Conservation (phyloP, 768 basidiomycete species). For the Wakefieldia striispora region DNA sequence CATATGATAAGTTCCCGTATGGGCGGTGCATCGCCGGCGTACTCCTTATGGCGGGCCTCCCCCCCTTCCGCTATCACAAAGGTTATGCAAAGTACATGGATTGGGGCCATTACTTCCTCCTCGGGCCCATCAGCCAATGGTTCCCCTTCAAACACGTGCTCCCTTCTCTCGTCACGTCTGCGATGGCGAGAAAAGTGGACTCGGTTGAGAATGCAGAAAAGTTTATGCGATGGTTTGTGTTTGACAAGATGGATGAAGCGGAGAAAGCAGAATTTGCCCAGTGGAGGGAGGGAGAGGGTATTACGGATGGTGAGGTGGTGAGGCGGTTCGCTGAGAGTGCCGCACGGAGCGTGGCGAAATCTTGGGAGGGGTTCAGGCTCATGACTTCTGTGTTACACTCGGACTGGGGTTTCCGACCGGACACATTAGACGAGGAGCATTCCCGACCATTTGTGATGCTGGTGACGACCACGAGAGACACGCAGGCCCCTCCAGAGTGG, state of each 20-base stretch:
- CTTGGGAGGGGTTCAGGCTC: conserved; percentile 54
- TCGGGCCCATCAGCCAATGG: conserved; percentile 44
- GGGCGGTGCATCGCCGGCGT: conserved; percentile 46
- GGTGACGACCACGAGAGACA: conserved; percentile 41
- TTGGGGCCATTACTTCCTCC: conserved; percentile 44
- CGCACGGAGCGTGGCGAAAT: conserved; percentile 36
- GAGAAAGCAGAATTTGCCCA: conserved; percentile 33
- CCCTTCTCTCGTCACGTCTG: conserved; percentile 30
- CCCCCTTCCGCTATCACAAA: conserved; percentile 46
- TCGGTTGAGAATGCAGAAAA: conserved; percentile 40
- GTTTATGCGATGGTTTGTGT: conserved; percentile 38
- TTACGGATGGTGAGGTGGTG: conserved; percentile 44
- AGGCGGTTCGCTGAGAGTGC: conserved; percentile 40
- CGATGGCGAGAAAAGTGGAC: conserved; percentile 35
- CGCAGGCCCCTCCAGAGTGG: conserved; percentile 40
- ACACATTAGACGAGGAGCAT: conserved; percentile 44
- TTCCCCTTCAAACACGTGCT: conserved; percentile 40
- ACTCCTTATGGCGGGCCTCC: conserved; percentile 45
- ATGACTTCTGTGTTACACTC: conserved; percentile 42
- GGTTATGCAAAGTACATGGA: conserved; percentile 46
- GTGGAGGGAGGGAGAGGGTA: conserved; percentile 42
- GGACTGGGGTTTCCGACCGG: conserved; percentile 50
- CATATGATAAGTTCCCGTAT: conserved; percentile 50
- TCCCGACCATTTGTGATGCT: conserved; percentile 45
- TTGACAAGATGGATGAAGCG: conserved; percentile 40